A percentile compares a stretch with the other conserved stretches of the same genome.
Evolutionary conservation across 148 eudicot species (phyloP).

Genomic region (Euryodendron excelsum): DNA sequence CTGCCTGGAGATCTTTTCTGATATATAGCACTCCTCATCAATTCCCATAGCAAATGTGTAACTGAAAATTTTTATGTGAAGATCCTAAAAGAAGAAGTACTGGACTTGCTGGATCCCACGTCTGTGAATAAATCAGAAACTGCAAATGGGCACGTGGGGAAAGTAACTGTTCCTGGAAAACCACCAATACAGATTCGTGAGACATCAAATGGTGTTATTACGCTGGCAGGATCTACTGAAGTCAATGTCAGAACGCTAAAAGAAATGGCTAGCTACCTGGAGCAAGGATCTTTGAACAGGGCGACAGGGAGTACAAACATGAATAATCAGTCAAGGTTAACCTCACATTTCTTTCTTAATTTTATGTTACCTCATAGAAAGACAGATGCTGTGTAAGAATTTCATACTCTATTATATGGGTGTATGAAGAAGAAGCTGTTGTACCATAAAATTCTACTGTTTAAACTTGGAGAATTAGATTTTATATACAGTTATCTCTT

Average conservation of each 20-base stretch:
- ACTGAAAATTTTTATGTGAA: constrained; percentile 35
- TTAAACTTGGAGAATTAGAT: neutral
- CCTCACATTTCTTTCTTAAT: neutral
- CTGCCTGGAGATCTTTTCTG: neutral
- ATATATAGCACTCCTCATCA: neutral
- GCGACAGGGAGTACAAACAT: constrained; percentile 99
- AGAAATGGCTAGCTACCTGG: constrained; percentile 95
- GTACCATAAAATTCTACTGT: neutral
- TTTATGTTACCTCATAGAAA: neutral
- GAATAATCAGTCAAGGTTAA: constrained; percentile 94
- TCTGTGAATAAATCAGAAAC: constrained; percentile 59
- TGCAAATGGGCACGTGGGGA: constrained; percentile 53
- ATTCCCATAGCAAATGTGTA: constrained; percentile 15
- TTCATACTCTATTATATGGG: neutral
- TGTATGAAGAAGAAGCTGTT: neutral
- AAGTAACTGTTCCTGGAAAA: constrained; percentile 69
- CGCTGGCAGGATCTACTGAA: constrained; percentile 95
- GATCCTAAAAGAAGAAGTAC: constrained; percentile 99
- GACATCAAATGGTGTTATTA: constrained; percentile 90
- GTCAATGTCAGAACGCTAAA: constrained; percentile 74
- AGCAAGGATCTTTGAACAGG: constrained; percentile 92
- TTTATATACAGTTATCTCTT: no score
- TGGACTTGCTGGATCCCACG: constrained; percentile 76
- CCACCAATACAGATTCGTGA: constrained; percentile 97
- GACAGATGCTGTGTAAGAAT: neutral